These are phyloP conservation scores for Anthracocystis setariae DNA, from an alignment of 1,284 basidiomycete genomes.

Conservation along the genomic window DNA sequence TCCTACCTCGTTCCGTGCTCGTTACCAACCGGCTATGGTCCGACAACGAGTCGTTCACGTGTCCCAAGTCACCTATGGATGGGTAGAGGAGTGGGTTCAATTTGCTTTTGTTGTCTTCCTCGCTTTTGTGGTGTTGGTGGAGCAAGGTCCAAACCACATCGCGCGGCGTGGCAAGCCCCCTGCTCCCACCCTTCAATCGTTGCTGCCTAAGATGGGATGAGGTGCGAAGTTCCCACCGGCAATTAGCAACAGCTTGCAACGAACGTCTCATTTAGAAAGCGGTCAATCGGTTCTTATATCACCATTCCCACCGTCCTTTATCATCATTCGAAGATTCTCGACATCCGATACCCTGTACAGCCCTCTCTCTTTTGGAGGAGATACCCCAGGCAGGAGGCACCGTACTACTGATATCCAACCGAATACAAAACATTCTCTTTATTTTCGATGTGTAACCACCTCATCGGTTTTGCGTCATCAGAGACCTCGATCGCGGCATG, in stretches of 20 bases:
- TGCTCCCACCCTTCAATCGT: slow-evolving; percentile 2
- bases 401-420: background rate
- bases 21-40: slow-evolving; percentile 56
- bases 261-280: too few species aligned
- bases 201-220: slow-evolving; percentile 21
- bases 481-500: too few species aligned
- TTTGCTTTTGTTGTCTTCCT: slow-evolving; percentile 58
- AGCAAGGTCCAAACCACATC: slow-evolving; percentile 37
- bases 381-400: background rate
- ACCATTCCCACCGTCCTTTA: background rate
- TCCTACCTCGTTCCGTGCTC: slow-evolving; percentile 49
- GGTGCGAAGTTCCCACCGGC: background rate
- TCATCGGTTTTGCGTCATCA: too few species aligned
- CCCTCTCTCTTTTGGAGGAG: background rate
- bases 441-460: too few species aligned
- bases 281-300: background rate
- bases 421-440: background rate
- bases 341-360: slow-evolving; percentile 9
- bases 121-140: slow-evolving; percentile 56
- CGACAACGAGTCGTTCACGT: slow-evolving; percentile 48
- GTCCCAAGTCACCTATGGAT: slow-evolving; percentile 49
- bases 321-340: background rate
- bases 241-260: background rate
- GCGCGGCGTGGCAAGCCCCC: slow-evolving; percentile 12
- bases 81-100: slow-evolving; percentile 57